A percentile compares a stretch with the other conserved stretches of the same genome.
Evolutionary conservation across 2,329 filamentous ascomycete species (phyloP).

Genomic region (Xylariaceae sp.): DNA sequence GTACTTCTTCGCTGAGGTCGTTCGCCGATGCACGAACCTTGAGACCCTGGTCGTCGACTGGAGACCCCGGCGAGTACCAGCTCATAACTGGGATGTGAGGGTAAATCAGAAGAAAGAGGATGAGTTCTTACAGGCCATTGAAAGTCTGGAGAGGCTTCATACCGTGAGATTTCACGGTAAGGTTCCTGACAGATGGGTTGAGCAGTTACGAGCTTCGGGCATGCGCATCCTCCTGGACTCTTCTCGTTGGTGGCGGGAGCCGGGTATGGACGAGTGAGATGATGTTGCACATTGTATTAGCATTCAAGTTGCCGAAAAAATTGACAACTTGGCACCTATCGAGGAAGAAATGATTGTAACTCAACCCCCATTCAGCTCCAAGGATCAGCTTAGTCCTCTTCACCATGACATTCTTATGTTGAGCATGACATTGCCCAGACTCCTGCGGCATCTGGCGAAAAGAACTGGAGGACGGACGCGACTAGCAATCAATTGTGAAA

Average conservation of each 20-base stretch:
- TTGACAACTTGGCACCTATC: too few species aligned
- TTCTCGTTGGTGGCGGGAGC: slow-evolving; percentile 27
- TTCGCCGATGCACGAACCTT: slow-evolving; percentile 15
- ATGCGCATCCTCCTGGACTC: slow-evolving; percentile 15
- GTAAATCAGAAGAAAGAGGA: slow-evolving; percentile 22
- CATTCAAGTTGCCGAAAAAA: too few species aligned
- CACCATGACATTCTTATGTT: too few species aligned
- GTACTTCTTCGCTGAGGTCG: slow-evolving; percentile 23
- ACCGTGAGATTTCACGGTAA: slow-evolving; percentile 21
- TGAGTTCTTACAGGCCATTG: slow-evolving; percentile 21
- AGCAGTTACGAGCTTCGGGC: slow-evolving; percentile 10
- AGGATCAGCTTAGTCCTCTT: too few species aligned
- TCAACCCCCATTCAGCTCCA: too few species aligned
- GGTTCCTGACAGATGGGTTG: slow-evolving; percentile 17
- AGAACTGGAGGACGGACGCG: too few species aligned
- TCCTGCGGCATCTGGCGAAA: too few species aligned
- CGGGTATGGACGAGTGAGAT: slow-evolving; percentile 17
- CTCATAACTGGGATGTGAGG: slow-evolving; percentile 11
- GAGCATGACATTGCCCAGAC: too few species aligned
- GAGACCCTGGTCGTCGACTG: slow-evolving; percentile 28
- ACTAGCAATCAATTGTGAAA: too few species aligned
- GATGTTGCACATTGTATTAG: too few species aligned
- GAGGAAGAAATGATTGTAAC: too few species aligned
- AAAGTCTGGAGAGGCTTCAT: slow-evolving; percentile 13
- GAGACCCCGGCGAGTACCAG: slow-evolving; percentile 21